Conservation (phyloP, 2,329 filamentous ascomycete genomes). For the Rutstroemia sydowiana region DNA sequence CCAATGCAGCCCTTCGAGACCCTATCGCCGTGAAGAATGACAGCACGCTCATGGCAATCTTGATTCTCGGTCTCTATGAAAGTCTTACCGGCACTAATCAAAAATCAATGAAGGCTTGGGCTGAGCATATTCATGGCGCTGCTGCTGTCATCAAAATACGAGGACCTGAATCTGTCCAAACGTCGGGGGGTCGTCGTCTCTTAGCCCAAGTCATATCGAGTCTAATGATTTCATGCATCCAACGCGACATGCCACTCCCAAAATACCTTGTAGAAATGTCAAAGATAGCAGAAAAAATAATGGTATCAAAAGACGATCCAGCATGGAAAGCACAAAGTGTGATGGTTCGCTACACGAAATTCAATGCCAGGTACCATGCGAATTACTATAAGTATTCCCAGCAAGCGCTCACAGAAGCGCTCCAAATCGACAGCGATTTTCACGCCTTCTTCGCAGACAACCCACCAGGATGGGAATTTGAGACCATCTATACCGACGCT, state of each 20-base stretch:
- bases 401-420: constrained; percentile 8
- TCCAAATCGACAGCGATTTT: constrained; percentile 23
- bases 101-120: constrained; percentile 43
- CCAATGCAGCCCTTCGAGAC: constrained; percentile 42
- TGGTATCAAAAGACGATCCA: constrained; percentile 34
- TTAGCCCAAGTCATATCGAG: constrained; percentile 46
- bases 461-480: constrained; percentile 19
- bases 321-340: constrained; percentile 38
- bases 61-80: constrained; percentile 49
- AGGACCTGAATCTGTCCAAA: constrained; percentile 40
- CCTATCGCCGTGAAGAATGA: constrained; percentile 42
- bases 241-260: constrained; percentile 42
- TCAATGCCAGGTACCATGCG: constrained; percentile 14
- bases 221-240: constrained; percentile 45
- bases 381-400: neutral
- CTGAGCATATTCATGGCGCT: constrained; percentile 46
- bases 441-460: constrained; percentile 10
- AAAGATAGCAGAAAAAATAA: constrained; percentile 33
- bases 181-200: constrained; percentile 41
- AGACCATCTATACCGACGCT: constrained; percentile 19
- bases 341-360: constrained; percentile 27
- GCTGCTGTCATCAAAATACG: constrained; percentile 43
- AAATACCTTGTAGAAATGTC: constrained; percentile 40
- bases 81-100: constrained; percentile 42
- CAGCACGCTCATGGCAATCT: constrained; percentile 46